Evolutionary conservation across 495 filamentous ascomycete genomes (phyloP), one percentile per base, ranked within the genome.

Genomic region (Aspergillus coremiiformis): DNA sequence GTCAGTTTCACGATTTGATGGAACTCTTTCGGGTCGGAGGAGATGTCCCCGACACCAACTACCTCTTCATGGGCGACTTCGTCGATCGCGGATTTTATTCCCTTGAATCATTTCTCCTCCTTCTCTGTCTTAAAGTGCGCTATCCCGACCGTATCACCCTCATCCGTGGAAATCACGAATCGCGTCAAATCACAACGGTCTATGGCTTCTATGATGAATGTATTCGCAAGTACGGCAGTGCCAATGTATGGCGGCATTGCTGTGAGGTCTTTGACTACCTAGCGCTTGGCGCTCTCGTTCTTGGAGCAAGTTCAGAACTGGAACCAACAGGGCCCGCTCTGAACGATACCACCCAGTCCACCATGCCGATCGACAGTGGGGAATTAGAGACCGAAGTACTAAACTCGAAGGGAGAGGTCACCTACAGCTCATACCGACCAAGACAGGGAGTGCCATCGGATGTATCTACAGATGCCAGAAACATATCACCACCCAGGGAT

Each of bases 151-250:
- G 93, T 53, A 97, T 98, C 71, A 98, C 93, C 0, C 77, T 98
- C 35, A 95, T 98, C 65, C 83, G 93, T 51, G 93, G 93, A 19
- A 98, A 98, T 64, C 93, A 98, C 73, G 93, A 98, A 65, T 96
- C 90, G 10, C 81, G 93, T 32, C 93, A 98, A 64, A 98, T 98
- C 64, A 98, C 93, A 19, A 94, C 87, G 5, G 93, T 98, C 24
- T 98, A 98, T 66, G 93, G 93, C 43, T 98, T 98, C 75, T 98
- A 98, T 73, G 93, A 98, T 61, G 93, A 98, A 65, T 98, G 93
- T 61, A 76, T 96, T 46, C 85, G 94, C 35, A 98, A 98, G 71
- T 98, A 98, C 64, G 93, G 93, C 47, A 93, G 80, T 66, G 93
- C 93, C 15, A 98, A 96, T 56, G 93, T 98, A 1, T 98, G 93